Evolutionary conservation across 768 basidiomycete genomes (phyloP), one percentile per base, ranked within the genome.

Genomic region (Collybia sordida): DNA sequence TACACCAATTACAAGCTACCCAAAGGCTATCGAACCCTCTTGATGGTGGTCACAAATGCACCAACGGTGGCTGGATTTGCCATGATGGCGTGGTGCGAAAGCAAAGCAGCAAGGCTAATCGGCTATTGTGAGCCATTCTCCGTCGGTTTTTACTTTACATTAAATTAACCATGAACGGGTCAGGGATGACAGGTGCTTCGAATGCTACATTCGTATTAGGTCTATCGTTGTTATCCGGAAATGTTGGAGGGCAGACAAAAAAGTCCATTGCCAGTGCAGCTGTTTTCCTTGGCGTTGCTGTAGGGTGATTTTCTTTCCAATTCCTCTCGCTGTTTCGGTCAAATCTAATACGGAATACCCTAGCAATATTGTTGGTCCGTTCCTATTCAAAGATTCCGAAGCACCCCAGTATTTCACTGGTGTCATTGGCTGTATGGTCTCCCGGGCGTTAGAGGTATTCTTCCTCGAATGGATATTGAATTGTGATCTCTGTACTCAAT

Each of bases 161-260:
- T 34, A 14, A 12, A 42, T 17, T 19, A 41, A 6, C 21, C 9
- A 18, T 15, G 23, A 3, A 15, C 23, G 6, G 15, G 23, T 4
- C 6, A 58, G 59, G 56, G 54, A 36, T 65, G 17, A 63, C 63
- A 4, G 65, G 65, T 1, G 56, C 63, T 2, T 62, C 52, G 18
- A 63, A 64, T 40, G 62, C 64, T 15, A 59, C 63, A 1, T 67
- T 67, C 47, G 65, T 67, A 2, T 51, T 67, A 21, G 64, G 61
- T 1, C 52, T 67, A 17, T 64, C 63, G n/a, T 61, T 75, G 17
- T 64, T 74, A 40, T 70, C 71, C 3, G 65, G 65, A 6, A 75
- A 75, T 55, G 64, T 66, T 0, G 71, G 64, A 9, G 74, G 74
- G 7, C 68, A 60, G 42, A 59, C 61, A 18, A 61, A 63, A 47